Evolutionary conservation across 768 basidiomycete species (phyloP), one percentile per base, ranked within the genome.

Genomic region (Phaffia australis): DNA sequence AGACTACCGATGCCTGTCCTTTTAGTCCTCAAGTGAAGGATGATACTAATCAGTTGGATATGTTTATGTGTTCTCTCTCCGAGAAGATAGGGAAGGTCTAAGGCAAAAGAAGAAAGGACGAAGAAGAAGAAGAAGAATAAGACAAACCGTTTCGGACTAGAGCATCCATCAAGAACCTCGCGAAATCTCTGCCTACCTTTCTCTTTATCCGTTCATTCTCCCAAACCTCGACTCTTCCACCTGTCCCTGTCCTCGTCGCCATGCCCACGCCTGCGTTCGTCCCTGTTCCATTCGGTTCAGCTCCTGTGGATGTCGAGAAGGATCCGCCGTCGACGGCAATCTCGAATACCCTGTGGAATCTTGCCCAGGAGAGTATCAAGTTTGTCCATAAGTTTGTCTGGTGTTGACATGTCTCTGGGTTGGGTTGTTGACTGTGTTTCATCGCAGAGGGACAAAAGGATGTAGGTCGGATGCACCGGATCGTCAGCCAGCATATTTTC

Each of bases 371-470:
- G 9, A 80, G 64, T 21, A 79, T 65, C 16, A 80, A 71, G 15
- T 68, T n/a, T 27, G 70, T 70, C 79, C 79, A 80, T 32, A 78
- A 71, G 7, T 59, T 32, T 6, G 73, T 50, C 65, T 80, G 79
- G 65, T 78, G 76, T 0, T 73, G 59, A 51, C 73, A 73, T 3
- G 78, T 79, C 25, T 73, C 66, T 0, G 76, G 74, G 66, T 79
- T 78, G 0, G 78, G 78, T 66, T 80, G 79, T 9, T 74, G 71
- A 6, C 78, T 78, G 68, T 11, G n/a, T n/a, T n/a, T n/a, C n/a
- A n/a, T n/a, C n/a, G n/a, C n/a, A n/a, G n/a, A 23, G 23, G 23
- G 16, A 23, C 50, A 51, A 16, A 23, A 51, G 50, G 23, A 51
- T 23, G 50, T 16, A 16, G 23, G 16, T 23, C 16, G 50, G 23